These are phyloP conservation scores for Neoboletus brunneissimus DNA, from an alignment of 768 basidiomycete species.

Conservation along the genomic window DNA sequence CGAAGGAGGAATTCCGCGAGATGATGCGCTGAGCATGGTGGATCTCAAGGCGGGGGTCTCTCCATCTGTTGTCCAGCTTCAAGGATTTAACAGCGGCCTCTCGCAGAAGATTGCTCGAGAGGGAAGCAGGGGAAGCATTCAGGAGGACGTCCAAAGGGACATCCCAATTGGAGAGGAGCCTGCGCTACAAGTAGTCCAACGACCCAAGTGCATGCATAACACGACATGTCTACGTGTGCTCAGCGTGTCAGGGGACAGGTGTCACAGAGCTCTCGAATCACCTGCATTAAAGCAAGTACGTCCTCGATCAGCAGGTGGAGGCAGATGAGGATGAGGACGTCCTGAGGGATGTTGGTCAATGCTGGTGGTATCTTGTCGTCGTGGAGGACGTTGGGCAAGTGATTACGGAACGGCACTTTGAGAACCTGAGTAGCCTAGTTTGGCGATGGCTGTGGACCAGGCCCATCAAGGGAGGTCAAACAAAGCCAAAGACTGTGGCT, in stretches of 20 bases:
- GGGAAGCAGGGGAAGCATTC: conserved; percentile 29
- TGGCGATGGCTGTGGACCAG: conserved; percentile 5
- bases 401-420: background rate
- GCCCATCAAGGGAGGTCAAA: conserved; percentile 13
- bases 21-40: conserved; percentile 37
- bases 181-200: conserved; percentile 57
- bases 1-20: conserved; percentile 34
- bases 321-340: conserved; percentile 42
- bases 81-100: conserved; percentile 41
- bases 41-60: conserved; percentile 34
- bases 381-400: background rate
- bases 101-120: conserved; percentile 43
- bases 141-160: conserved; percentile 43
- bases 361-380: conserved; percentile 3
- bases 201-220: conserved; percentile 50
- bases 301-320: conserved; percentile 36
- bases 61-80: conserved; percentile 53
- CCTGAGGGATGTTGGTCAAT: conserved; percentile 40
- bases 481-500: conserved; percentile 29
- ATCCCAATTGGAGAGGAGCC: conserved; percentile 28
- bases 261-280: conserved; percentile 19
- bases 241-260: conserved; percentile 7
- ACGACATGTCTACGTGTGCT: conserved; percentile 54
- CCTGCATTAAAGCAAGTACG: conserved; percentile 50
- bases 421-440: background rate